A percentile compares a stretch with the other conserved stretches of the same genome.
phyloP scores from a whole-genome alignment of 352 stramenopile species.

The Globisporangium abappressorium region DNA sequence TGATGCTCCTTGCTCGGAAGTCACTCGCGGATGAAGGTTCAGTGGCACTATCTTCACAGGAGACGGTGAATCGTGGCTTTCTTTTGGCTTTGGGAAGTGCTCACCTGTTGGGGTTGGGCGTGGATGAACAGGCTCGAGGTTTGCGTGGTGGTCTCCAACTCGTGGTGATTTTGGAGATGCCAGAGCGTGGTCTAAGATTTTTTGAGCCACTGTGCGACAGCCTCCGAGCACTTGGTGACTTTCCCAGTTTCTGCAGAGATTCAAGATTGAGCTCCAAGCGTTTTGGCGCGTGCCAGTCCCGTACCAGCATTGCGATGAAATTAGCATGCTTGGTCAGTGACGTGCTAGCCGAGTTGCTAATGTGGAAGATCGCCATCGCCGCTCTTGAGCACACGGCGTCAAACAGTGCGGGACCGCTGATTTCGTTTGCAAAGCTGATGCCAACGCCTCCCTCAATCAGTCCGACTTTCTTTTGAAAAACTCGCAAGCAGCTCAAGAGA shows the following conservation, averaged over 20 bases:
- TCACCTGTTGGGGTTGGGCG: conserved; percentile 11
- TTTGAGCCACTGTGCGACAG: conserved; percentile 13
- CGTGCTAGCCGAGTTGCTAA: conserved; percentile 20
- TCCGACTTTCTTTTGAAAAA: conserved; percentile 36
- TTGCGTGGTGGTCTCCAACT: conserved; percentile 2
- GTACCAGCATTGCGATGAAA: conserved; percentile 41
- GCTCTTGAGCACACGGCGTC: conserved; percentile 48
- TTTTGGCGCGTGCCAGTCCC: conserved; percentile 59
- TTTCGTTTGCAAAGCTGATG: conserved; percentile 5
- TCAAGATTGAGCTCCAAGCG: conserved; percentile 72
- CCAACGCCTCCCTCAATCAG: conserved; percentile 14
- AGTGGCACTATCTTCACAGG: conserved; percentile 38
- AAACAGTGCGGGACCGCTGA: conserved; percentile 23
- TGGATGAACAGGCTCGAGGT: conserved; percentile 16
- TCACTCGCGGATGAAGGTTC: conserved; percentile 10
- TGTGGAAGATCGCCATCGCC: conserved; percentile 68
- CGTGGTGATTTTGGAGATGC: conserved; percentile 6
- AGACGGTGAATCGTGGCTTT: conserved; percentile 20
- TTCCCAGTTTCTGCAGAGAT: conserved; percentile 50
- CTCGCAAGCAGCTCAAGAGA: conserved; percentile 43
- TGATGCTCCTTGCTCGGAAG: conserved; percentile 9
- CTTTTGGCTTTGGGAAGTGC: conserved; percentile 25
- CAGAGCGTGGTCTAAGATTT: conserved; percentile 9
- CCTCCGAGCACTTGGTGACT: conserved; percentile 11
- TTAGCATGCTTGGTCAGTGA: conserved; percentile 29